These are phyloP conservation scores for Phialophora tarda DNA, from an alignment of 2,329 filamentous ascomycete genomes.

Conservation along the genomic window DNA sequence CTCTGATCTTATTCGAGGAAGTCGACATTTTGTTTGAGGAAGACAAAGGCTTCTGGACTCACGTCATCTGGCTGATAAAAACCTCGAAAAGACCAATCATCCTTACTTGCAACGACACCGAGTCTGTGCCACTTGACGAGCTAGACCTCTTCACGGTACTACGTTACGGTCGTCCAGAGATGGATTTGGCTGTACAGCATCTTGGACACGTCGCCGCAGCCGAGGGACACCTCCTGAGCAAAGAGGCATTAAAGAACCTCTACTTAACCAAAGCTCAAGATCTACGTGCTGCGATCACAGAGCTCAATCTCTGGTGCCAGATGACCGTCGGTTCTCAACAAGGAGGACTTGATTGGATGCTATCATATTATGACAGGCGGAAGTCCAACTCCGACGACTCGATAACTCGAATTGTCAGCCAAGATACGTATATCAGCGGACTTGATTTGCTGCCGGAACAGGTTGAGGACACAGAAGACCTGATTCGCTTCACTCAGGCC, in stretches of 20 bases:
- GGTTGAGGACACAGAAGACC: slow-evolving; percentile 23
- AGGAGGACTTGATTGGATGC: slow-evolving; percentile 89
- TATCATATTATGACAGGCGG: slow-evolving; percentile 74
- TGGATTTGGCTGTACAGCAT: slow-evolving; percentile 75
- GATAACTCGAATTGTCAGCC: slow-evolving; percentile 73
- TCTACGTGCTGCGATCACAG: slow-evolving; percentile 77
- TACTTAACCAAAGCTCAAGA: slow-evolving; percentile 74
- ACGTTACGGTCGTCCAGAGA: slow-evolving; percentile 70
- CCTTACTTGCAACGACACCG: slow-evolving; percentile 93
- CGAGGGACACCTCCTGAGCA: slow-evolving; percentile 80
- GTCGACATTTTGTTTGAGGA: slow-evolving; percentile 93
- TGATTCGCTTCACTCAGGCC: slow-evolving; percentile 28
- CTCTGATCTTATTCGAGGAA: slow-evolving; percentile 90
- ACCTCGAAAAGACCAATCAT: slow-evolving; percentile 91
- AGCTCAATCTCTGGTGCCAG: slow-evolving; percentile 96
- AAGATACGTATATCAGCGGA: slow-evolving; percentile 74
- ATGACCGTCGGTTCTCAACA: slow-evolving; percentile 89
- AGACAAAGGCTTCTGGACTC: slow-evolving; percentile 92
- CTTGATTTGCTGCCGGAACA: slow-evolving; percentile 67
- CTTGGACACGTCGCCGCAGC: slow-evolving; percentile 81
- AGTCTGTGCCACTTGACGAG: slow-evolving; percentile 73
- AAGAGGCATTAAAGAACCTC: slow-evolving; percentile 70
- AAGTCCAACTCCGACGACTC: slow-evolving; percentile 69
- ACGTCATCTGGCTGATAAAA: slow-evolving; percentile 74
- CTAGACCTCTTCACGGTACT: slow-evolving; percentile 86